Evolutionary conservation across 352 stramenopile genomes (phyloP).

Genomic region (Globisporangium radiosum): DNA sequence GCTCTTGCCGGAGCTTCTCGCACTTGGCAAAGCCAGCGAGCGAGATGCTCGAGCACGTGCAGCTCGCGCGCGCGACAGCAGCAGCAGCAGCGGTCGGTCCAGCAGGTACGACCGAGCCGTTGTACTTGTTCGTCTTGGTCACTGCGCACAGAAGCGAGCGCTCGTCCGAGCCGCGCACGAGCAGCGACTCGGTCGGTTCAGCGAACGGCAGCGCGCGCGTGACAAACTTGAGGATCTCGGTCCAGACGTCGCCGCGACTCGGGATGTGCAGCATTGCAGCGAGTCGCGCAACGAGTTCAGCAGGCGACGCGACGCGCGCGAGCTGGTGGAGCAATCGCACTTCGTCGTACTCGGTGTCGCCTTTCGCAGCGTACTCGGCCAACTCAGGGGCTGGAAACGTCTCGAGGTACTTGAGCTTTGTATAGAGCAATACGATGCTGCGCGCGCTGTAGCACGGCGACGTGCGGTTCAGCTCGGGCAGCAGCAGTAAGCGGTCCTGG

Average conservation of each 20-base stretch:
- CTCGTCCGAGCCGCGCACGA: conserved; percentile 83
- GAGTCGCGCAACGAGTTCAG: conserved; percentile 59
- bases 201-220: conserved; percentile 69
- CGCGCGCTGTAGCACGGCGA: conserved; percentile 77
- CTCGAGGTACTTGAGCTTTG: conserved; percentile 79
- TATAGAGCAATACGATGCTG: conserved; percentile 75
- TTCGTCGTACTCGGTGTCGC: conserved; percentile 56
- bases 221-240: conserved; percentile 75
- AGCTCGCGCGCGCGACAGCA: conserved; percentile 70
- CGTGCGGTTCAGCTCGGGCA: conserved; percentile 73
- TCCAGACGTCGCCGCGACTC: conserved; percentile 65
- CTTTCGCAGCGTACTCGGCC: conserved; percentile 41
- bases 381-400: conserved; percentile 59
- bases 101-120: conserved; percentile 61
- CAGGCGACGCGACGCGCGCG: conserved; percentile 42
- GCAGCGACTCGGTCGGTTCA: conserved; percentile 77
- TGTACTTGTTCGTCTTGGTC: conserved; percentile 87
- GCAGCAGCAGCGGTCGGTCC: conserved; percentile 12
- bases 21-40: conserved; percentile 56
- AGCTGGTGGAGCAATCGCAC: conserved; percentile 60
- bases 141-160: conserved; percentile 64
- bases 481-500: conserved; percentile 65
- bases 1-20: conserved; percentile 60
- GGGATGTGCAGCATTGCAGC: conserved; percentile 62
- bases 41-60: conserved; percentile 80